Evolutionary conservation across 768 basidiomycete genomes (phyloP).

Genomic region (Tylopilus sp.): DNA sequence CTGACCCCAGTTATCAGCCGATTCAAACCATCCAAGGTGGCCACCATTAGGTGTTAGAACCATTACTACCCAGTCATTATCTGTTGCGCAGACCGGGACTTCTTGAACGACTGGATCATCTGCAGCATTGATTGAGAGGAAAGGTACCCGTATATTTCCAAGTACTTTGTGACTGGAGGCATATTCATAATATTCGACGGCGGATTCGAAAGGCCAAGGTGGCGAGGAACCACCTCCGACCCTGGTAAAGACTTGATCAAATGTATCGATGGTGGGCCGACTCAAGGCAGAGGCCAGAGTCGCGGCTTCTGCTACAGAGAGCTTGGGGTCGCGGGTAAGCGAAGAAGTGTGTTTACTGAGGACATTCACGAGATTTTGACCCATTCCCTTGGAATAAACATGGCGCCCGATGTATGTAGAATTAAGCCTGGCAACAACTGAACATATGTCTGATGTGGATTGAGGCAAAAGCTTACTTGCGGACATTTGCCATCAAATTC

Average conservation of each 20-base stretch:
- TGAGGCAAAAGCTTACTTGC: constrained; percentile 26
- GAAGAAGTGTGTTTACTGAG: constrained; percentile 48
- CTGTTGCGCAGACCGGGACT: constrained; percentile 54
- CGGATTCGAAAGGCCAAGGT: constrained; percentile 45
- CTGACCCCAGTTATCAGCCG: constrained; percentile 33
- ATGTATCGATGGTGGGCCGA: constrained; percentile 51
- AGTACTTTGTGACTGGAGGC: constrained; percentile 62
- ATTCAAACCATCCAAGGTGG: constrained; percentile 83
- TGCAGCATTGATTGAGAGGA: constrained; percentile 68
- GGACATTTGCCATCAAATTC: constrained; percentile 39
- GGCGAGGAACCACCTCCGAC: constrained; percentile 67
- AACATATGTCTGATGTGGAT: constrained; percentile 5
- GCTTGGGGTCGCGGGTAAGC: constrained; percentile 50
- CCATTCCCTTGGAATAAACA: constrained; percentile 79
- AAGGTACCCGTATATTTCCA: constrained; percentile 61
- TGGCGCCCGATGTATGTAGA: constrained; percentile 53
- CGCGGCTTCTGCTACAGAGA: constrained; percentile 48
- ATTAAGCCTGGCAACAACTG: constrained; percentile 43
- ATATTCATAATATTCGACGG: constrained; percentile 46
- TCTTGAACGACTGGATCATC: constrained; percentile 75
- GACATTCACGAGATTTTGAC: constrained; percentile 61
- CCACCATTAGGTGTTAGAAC: constrained; percentile 64
- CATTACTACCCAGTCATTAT: constrained; percentile 54
- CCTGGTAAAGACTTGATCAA: constrained; percentile 64
- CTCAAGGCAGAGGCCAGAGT: constrained; percentile 44